phyloP scores from a whole-genome alignment of 2,329 filamentous ascomycete genomes.

The Annulohypoxylon truncatum region DNA sequence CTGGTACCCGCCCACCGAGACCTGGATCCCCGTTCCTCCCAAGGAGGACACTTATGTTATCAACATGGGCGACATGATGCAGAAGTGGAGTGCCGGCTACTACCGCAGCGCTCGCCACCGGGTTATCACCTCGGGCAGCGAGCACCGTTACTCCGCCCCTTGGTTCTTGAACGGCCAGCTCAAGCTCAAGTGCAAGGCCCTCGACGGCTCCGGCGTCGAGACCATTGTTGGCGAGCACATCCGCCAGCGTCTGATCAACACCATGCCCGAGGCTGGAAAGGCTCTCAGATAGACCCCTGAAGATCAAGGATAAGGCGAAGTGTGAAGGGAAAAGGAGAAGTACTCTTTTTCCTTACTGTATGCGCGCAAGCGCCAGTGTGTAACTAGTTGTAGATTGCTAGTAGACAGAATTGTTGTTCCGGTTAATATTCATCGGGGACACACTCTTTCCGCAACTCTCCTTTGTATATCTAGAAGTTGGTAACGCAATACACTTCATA shows the following conservation, averaged over 20 bases:
- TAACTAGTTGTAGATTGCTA: slow-evolving; percentile 17
- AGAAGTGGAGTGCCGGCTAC: slow-evolving; percentile 48
- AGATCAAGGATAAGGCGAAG: not conserved
- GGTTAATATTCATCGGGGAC: not conserved
- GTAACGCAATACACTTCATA: not conserved
- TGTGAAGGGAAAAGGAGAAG: not conserved
- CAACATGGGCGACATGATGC: slow-evolving; percentile 54
- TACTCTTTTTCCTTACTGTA: not conserved
- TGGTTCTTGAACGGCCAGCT: slow-evolving; percentile 48
- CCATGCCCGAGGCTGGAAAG: slow-evolving; percentile 37
- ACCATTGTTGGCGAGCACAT: slow-evolving; percentile 43
- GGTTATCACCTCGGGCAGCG: slow-evolving; percentile 45
- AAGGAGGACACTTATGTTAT: slow-evolving; percentile 52
- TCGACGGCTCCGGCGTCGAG: slow-evolving; percentile 43
- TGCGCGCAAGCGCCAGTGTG: slow-evolving; percentile 10
- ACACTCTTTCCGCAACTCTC: not conserved
- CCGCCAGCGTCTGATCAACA: slow-evolving; percentile 39
- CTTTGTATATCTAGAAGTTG: not conserved
- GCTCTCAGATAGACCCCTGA: slow-evolving; percentile 20
- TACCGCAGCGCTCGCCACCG: slow-evolving; percentile 50
- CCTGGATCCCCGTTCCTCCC: slow-evolving; percentile 49
- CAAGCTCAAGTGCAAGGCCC: slow-evolving; percentile 36
- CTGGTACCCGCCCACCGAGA: slow-evolving; percentile 42
- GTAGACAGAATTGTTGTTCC: not conserved
- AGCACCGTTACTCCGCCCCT: slow-evolving; percentile 46